Evolutionary conservation across 129 eudicot species (phyloP).

Genomic region (Artemisia annua): DNA sequence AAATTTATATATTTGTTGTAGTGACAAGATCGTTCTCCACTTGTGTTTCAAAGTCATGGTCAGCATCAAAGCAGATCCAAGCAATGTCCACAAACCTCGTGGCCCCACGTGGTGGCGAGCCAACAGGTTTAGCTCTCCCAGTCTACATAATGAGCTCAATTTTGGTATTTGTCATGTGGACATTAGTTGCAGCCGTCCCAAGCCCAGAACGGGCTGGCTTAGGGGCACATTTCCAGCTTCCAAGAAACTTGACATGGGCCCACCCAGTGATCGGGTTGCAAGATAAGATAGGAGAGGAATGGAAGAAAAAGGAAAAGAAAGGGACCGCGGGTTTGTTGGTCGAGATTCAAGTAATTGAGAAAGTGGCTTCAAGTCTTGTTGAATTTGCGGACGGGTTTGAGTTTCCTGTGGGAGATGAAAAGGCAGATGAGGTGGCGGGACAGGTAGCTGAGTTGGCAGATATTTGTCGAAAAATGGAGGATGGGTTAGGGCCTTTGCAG

Average conservation of each 20-base stretch:
- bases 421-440: conserved; percentile 57
- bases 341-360: conserved; percentile 74
- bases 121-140: conserved; percentile 58
- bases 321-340: conserved; percentile 62
- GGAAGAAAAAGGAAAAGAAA: conserved; percentile 80
- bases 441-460: conserved; percentile 67
- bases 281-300: conserved; percentile 84
- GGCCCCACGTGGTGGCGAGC: conserved; percentile 80
- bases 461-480: conserved; percentile 69
- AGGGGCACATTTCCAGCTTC: conserved; percentile 47
- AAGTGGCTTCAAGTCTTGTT: conserved; percentile 44
- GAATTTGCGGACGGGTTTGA: conserved; percentile 59
- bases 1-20: not conserved
- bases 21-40: conserved; percentile 44
- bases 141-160: conserved; percentile 70
- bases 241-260: conserved; percentile 62
- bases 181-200: conserved; percentile 74
- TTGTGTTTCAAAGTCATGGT: conserved; percentile 70
- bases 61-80: conserved; percentile 78
- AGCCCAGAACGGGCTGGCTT: conserved; percentile 72
- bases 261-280: conserved; percentile 59
- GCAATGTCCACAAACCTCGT: conserved; percentile 65
- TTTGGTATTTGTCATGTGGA: conserved; percentile 74
- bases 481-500: conserved; percentile 76
- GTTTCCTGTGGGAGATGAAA: conserved; percentile 69